Evolutionary conservation across 805 yeast genomes (phyloP).

Genomic region (Zygoascus tannicola): DNA sequence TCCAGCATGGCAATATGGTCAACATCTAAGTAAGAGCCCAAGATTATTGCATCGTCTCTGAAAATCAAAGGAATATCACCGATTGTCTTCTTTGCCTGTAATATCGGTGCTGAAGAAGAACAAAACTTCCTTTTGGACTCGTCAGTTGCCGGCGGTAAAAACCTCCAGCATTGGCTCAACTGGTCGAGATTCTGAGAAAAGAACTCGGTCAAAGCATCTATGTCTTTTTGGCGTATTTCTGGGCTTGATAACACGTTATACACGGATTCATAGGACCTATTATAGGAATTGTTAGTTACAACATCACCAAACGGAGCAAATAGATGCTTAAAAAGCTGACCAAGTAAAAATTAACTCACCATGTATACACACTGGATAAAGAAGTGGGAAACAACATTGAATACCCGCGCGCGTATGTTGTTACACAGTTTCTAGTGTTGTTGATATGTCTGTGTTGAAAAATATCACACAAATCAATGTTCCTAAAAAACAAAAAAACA

Average conservation of each 20-base stretch:
- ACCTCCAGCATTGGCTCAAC: not conserved
- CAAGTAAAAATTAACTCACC: too few relatives aligned
- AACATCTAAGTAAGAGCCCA: not conserved
- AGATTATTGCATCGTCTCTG: not conserved
- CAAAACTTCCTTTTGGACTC: not conserved
- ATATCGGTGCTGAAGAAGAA: not conserved
- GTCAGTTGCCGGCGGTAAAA: not conserved
- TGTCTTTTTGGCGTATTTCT: not conserved
- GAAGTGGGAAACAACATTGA: too few relatives aligned
- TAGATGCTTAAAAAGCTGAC: too few relatives aligned
- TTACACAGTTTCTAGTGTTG: too few relatives aligned
- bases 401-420: too few relatives aligned
- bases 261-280: not conserved
- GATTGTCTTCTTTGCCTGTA: not conserved
- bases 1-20: slow-evolving; percentile 8
- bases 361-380: too few relatives aligned
- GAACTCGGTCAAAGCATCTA: not conserved
- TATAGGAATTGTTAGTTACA: too few relatives aligned
- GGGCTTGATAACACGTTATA: not conserved
- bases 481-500: too few relatives aligned
- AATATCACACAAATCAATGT: too few relatives aligned
- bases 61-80: not conserved
- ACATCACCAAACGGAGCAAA: too few relatives aligned
- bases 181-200: not conserved
- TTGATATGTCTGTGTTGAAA: too few relatives aligned